Evolutionary conservation across 2,329 filamentous ascomycete genomes (phyloP).

Genomic region (Botryotinia convoluta): DNA sequence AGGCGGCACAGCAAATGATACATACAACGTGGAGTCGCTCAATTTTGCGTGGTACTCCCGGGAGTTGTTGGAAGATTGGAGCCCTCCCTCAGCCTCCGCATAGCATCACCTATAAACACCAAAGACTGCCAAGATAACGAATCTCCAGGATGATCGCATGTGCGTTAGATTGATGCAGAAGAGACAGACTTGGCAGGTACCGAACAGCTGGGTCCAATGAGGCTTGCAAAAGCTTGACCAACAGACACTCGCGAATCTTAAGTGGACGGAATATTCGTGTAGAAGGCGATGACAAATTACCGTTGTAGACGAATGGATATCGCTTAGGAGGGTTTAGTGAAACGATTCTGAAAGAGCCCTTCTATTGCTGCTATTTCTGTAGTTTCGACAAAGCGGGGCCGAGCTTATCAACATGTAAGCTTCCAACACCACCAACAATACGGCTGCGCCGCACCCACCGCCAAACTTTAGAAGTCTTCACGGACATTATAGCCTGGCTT

Average conservation of each 20-base stretch:
- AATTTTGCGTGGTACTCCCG: background rate
- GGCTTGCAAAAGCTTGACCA: background rate
- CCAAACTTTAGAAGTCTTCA: background rate
- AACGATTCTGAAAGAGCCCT: background rate
- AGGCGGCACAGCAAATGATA: background rate
- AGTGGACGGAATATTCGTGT: no score
- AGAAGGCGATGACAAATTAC: no score
- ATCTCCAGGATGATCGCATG: background rate
- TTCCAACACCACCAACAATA: no score
- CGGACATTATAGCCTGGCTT: background rate
- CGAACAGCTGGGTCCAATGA: background rate
- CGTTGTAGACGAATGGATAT: no score
- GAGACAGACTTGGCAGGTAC: background rate
- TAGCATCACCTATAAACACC: background rate
- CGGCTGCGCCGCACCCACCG: no score
- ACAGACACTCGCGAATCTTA: background rate
- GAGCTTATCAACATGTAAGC: no score
- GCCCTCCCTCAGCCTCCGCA: no score
- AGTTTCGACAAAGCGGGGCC: background rate
- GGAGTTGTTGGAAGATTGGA: background rate
- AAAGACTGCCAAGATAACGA: background rate
- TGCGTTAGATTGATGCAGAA: background rate
- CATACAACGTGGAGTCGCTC: background rate
- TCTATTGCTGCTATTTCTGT: background rate
- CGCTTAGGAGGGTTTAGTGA: background rate